A percentile compares a stretch with the other conserved stretches of the same genome.
These are phyloP conservation scores for Naumovozyma dairenensis DNA, from an alignment of 805 yeast genomes.

Conservation along the genomic window DNA sequence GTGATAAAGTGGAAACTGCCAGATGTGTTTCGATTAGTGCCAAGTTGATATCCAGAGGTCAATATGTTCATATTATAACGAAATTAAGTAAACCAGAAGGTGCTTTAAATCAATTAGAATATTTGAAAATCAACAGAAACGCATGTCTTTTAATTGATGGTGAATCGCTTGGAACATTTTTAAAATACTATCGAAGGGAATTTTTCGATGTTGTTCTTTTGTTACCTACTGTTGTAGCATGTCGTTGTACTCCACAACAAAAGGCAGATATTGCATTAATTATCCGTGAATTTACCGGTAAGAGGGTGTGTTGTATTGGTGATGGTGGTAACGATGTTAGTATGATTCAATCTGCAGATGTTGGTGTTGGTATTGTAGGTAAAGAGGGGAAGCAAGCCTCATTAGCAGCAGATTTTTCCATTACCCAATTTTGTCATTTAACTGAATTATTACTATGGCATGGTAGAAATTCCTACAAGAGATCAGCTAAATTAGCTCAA, in stretches of 20 bases:
- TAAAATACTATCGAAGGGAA: constrained; percentile 54
- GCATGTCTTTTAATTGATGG: constrained; percentile 85
- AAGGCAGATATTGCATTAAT: constrained; percentile 88
- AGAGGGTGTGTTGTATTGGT: constrained; percentile 94
- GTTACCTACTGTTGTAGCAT: constrained; percentile 92
- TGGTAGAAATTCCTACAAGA: constrained; percentile 92
- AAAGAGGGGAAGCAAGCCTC: constrained; percentile 98
- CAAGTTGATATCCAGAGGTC: constrained; percentile 85
- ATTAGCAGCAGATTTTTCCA: constrained; percentile 91
- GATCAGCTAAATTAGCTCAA: constrained; percentile 91
- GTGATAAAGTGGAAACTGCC: constrained; percentile 98
- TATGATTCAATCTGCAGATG: constrained; percentile 98
- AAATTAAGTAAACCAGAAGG: constrained; percentile 46
- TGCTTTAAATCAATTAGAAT: constrained; percentile 71
- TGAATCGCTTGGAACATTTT: constrained; percentile 66
- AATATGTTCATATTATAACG: constrained; percentile 79
- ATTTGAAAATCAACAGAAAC: constrained; percentile 44
- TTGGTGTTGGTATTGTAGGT: constrained; percentile 98
- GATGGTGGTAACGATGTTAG: constrained; percentile 99
- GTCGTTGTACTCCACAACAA: constrained; percentile 98
- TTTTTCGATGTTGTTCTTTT: constrained; percentile 69
- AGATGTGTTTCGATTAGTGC: constrained; percentile 96
- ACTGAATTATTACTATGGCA: constrained; percentile 91
- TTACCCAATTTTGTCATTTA: constrained; percentile 81
- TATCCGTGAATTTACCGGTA: constrained; percentile 70